phyloP scores from a whole-genome alignment of 1,284 basidiomycete genomes.

The Entoloma clypeatum region DNA sequence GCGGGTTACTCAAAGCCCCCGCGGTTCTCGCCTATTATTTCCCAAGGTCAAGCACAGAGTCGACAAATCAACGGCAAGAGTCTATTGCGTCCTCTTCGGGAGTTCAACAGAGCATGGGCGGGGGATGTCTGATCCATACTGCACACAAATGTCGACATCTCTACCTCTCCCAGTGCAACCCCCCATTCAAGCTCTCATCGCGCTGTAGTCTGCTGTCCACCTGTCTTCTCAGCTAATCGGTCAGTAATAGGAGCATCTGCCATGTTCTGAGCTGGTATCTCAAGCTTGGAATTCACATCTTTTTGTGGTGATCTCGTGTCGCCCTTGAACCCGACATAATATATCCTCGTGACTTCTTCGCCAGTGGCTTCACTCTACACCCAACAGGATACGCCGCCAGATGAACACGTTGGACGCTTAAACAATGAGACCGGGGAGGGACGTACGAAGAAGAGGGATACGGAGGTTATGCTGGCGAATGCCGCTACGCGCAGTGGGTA shows the following conservation, averaged over 20 bases:
- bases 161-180: too few species aligned
- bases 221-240: slow-evolving; percentile 52
- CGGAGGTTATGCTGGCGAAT: slow-evolving; percentile 67
- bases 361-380: slow-evolving; percentile 61
- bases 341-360: slow-evolving; percentile 60
- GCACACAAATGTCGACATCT: too few species aligned
- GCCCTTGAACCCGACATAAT: slow-evolving; percentile 80
- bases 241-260: slow-evolving; percentile 65
- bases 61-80: too few species aligned
- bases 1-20: too few species aligned
- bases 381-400: neutral
- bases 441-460: slow-evolving; percentile 78
- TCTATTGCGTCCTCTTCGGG: too few species aligned
- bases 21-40: too few species aligned
- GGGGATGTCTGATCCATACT: too few species aligned
- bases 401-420: neutral
- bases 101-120: too few species aligned
- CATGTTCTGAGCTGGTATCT: slow-evolving; percentile 67
- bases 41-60: too few species aligned
- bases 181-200: slow-evolving; percentile 34
- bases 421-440: neutral
- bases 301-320: slow-evolving; percentile 55
- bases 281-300: slow-evolving; percentile 58
- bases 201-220: slow-evolving; percentile 53
- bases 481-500: slow-evolving; percentile 74